Evolutionary conservation across 176 grass and related monocot species (phyloP), one percentile per base, ranked within the genome.

Genomic region (Poa annua): DNA sequence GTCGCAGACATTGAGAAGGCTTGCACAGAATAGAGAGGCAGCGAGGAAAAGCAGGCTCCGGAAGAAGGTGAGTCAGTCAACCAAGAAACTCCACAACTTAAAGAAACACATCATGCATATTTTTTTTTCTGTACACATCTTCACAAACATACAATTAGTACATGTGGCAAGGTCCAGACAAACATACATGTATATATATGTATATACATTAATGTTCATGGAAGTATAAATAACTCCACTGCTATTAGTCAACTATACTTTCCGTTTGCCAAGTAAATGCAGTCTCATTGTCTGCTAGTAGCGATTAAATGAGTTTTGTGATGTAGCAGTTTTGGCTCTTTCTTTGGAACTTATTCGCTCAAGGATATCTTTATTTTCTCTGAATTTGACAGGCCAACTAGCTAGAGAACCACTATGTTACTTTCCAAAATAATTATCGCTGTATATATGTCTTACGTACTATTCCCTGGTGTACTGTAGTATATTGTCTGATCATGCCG

Each of bases 11-110:
- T 61, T 97, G 75, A 89, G 95, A 76, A 89, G 95, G 81, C 95
- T 97, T 79, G 95, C 92, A 35, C 95, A 97, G 79, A 97, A 97
- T 84, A 91, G 95, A 89, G 95, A 97, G 77, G 95, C 95, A 44
- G 95, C 95, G 7, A 92, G 90, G 75, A 97, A 97, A 83, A 97
- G 95, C 54, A 90, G 95, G 90, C 70, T 97, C 50, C 90, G 95
- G 57, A 97, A 94, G 88, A 97, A 97, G 95, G 95, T 97, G 70
- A 83, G 90, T 78, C 57, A 67, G 79, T 83, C 66, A 83, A 74
- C 79, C 12, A 83, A 79, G 74, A 12, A 81, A 85, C 13, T 47
- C 25, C 57, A 22, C 4, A 39, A 11, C 42, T 53, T 86, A 51
- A 64, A 74, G 11, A 74, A 74, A 64, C 7, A 32, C 41, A 74